These are phyloP conservation scores for Aaosphaeria arxii DNA, from an alignment of 2,329 filamentous ascomycete genomes.

Conservation along the genomic window DNA sequence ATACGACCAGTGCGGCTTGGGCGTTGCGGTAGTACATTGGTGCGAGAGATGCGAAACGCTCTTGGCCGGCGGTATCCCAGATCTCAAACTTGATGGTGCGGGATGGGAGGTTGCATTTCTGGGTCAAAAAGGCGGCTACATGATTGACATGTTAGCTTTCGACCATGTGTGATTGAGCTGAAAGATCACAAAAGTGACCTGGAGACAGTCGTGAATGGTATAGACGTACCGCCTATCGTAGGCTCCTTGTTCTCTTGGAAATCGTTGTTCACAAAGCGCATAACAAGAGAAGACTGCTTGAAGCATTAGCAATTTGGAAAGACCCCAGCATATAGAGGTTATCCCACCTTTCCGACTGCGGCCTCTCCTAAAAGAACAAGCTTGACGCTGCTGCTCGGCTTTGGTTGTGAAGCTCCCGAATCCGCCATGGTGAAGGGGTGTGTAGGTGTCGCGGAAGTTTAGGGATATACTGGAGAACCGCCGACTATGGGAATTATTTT, in stretches of 20 bases:
- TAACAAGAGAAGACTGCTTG: slow-evolving; percentile 83
- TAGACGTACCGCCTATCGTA: slow-evolving; percentile 85
- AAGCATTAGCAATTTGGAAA: slow-evolving; percentile 2
- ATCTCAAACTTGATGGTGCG: slow-evolving; percentile 72
- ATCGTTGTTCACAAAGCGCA: slow-evolving; percentile 99
- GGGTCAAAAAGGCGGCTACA: slow-evolving; percentile 90
- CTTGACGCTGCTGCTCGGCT: slow-evolving; percentile 99
- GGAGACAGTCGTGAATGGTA: neutral
- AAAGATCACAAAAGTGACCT: neutral
- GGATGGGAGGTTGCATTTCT: slow-evolving; percentile 95
- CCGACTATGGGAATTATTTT: too few species aligned
- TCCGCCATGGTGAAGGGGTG: slow-evolving; percentile 61
- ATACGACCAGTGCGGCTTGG: slow-evolving; percentile 94
- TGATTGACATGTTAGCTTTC: neutral
- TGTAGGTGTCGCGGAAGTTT: neutral
- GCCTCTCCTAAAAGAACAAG: slow-evolving; percentile 96
- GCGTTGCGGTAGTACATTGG: slow-evolving; percentile 99
- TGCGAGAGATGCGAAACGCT: slow-evolving; percentile 92
- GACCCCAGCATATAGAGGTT: neutral
- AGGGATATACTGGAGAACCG: too few species aligned
- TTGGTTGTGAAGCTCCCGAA: slow-evolving; percentile 66
- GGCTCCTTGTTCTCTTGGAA: slow-evolving; percentile 99
- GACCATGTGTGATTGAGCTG: neutral
- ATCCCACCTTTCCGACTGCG: slow-evolving; percentile 88
- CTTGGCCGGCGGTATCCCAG: slow-evolving; percentile 97